Base-by-base conservation (phyloP, 2,329 filamentous ascomycete genomes). In the Penicillium sp. region DNA sequence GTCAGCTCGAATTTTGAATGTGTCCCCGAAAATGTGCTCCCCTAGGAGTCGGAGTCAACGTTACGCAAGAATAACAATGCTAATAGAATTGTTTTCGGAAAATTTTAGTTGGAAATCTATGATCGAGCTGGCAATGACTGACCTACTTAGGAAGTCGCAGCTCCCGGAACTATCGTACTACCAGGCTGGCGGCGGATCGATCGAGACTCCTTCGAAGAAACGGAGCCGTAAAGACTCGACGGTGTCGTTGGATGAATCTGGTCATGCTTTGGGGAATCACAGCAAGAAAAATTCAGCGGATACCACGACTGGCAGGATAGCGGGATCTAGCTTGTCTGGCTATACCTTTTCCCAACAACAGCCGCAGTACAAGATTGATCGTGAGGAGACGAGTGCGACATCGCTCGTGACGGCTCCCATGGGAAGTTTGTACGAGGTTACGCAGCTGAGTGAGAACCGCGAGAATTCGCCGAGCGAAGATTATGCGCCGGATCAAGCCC, bases 391-490 rank as follows among this genome's bases (percentile, higher is more conserved):
- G 33, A 70, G 69, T 8, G 71, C 70, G 74, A 70, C 73, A 6
- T 76, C 73, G 48, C 69, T 73, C 61, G 78, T 72, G 61, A 82
- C 69, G 53, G 78, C 72, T 61, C 80, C 78, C 26, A 83, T 81
- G 72, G 79, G 80, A 35, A 82, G 80, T 22, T 66, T 82, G 10
- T 83, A 82, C 55, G 79, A 82, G 69, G 80, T 82, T 51, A 82
- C 81, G 2, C 76, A 81, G 62, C 58, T 78, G 58, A 76, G 75
- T 55, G 74, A 78, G 60, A 74, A 75, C 19, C 71, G 73, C 16
- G 72, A 71, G 40, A 73, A 69, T 16, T 75, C 73, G 1, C 73
- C 72, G 2, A 70, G 66, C 38, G 68, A 72, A 43, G 67, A 73
- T 16, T 67, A 75, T 65, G 65, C 71, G 2, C 68, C 73, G 4